These are phyloP conservation scores for Chytriomyces sp. DNA, from an alignment of 192 early-diverging fungal genomes.

Conservation along the genomic window DNA sequence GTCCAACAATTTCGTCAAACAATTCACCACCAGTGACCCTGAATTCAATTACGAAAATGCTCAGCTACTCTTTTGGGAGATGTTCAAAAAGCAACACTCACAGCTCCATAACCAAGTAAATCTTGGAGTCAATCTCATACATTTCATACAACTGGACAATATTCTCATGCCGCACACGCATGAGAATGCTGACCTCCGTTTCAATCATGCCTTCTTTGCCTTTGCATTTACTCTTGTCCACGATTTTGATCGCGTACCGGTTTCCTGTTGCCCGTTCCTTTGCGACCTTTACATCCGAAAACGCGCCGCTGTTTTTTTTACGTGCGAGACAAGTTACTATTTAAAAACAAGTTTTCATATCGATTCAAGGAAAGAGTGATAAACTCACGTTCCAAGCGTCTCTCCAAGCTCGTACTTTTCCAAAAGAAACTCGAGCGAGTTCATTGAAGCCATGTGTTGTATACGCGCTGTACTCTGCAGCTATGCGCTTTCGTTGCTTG, in stretches of 20 bases:
- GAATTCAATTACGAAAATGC: neutral
- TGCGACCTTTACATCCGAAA: conserved; percentile 77
- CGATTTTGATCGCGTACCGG: conserved; percentile 84
- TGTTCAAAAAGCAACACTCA: conserved; percentile 35
- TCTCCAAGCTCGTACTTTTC: conserved; percentile 54
- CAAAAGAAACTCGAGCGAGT: conserved; percentile 29
- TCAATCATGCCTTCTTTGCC: conserved; percentile 78
- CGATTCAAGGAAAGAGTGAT: neutral
- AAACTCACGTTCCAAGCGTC: conserved; percentile 53
- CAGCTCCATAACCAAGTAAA: conserved; percentile 67
- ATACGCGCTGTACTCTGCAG: neutral
- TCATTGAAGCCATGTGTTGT: conserved; percentile 13
- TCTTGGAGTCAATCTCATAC: conserved; percentile 61
- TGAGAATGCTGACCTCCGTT: conserved; percentile 79
- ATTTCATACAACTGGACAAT: conserved; percentile 64
- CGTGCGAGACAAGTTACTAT: neutral
- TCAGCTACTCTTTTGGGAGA: conserved; percentile 2
- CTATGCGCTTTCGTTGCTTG: neutral
- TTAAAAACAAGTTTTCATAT: neutral
- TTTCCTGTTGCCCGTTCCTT: conserved; percentile 67
- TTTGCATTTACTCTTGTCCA: conserved; percentile 76
- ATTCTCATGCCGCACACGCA: conserved; percentile 70
- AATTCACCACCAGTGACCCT: conserved; percentile 88
- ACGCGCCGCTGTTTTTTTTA: conserved; percentile 57
- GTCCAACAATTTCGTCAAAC: conserved; percentile 88